Conservation (phyloP, 768 basidiomycete genomes). For the Pleurotus giganteus region DNA sequence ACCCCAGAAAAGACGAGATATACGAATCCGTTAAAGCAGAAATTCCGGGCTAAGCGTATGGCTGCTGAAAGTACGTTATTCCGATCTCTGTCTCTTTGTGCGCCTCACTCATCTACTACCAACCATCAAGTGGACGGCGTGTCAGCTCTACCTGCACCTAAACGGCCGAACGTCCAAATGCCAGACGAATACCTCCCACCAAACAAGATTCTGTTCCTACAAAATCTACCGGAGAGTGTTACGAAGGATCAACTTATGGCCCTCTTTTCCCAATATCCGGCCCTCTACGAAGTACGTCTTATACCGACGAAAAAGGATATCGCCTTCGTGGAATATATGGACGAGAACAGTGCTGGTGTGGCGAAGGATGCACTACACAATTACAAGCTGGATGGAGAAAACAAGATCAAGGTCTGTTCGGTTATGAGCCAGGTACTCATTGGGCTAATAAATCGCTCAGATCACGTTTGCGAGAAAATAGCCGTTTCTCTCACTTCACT, state of each 20-base stretch:
- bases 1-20: constrained; percentile 71
- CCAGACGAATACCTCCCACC: constrained; percentile 99
- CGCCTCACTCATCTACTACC: constrained; percentile 11
- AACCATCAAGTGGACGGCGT: constrained; percentile 65
- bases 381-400: constrained; percentile 95
- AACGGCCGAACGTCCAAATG: constrained; percentile 90
- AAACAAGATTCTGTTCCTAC: constrained; percentile 98
- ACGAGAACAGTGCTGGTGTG: constrained; percentile 86
- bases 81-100: constrained; percentile 5
- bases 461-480: constrained; percentile 76
- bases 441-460: constrained; percentile 29
- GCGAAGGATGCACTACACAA: constrained; percentile 98
- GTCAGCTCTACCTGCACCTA: constrained; percentile 61
- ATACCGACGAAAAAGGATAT: constrained; percentile 97
- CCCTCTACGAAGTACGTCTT: constrained; percentile 95
- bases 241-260: constrained; percentile 90
- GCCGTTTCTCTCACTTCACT: neutral
- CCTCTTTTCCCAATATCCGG: constrained; percentile 93
- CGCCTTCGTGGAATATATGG: constrained; percentile 96
- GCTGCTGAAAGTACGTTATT: constrained; percentile 69
- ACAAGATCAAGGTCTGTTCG: constrained; percentile 87
- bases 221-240: constrained; percentile 91
- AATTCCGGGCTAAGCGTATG: constrained; percentile 77
- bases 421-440: neutral
- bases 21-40: constrained; percentile 87